Base-by-base conservation (phyloP, 352 stramenopile species). In the Globisporangium nodosum region DNA sequence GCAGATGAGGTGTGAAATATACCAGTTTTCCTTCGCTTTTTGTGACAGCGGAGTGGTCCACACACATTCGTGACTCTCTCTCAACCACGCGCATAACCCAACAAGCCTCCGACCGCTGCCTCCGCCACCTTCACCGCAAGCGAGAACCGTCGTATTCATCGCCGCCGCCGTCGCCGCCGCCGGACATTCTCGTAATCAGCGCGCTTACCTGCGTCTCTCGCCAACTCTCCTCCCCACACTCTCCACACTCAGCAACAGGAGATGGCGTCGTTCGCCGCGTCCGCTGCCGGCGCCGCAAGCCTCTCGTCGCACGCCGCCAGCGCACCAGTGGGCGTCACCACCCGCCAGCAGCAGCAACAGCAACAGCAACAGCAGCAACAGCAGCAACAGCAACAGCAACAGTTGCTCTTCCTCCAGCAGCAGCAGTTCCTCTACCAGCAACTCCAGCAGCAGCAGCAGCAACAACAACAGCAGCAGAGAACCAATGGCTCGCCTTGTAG, bases 241-340 rank as follows among this genome's bases (percentile, higher is more conserved):
- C 27, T 9, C 49, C 31, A 15, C 24, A 8, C 31, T 5, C 46
- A 2, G 27, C 40, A 49, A 31, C 40, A 43, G 15, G 13, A 57
- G 2, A 76, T 64, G 64, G 69, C 72, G 52, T 65, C 69, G 24
- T 72, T 65, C 16, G 60, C 68, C 9, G 49, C 65, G 24, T 45
- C 49, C 15, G 51, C 58, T 31, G 54, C 61, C 20, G 42, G 60
- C 2, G 43, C 50, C 9, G 42, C 52, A 12, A 51, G 58, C 33
- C 40, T 61, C 11, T 51, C 66, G 27, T 21, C 68, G 13, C 56
- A 68, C 53, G 49, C 58, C 24, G 62, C 30, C 21, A 60, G 58
- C 45, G 46, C 15, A 9, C n/a, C 56, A 3, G 27, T 27, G 12
- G 15, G 54, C 33, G 43, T 54, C 21, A 52, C n/a, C 52, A 43